Evolutionary conservation across 768 basidiomycete genomes (phyloP).

Genomic region (Suillus americanus): DNA sequence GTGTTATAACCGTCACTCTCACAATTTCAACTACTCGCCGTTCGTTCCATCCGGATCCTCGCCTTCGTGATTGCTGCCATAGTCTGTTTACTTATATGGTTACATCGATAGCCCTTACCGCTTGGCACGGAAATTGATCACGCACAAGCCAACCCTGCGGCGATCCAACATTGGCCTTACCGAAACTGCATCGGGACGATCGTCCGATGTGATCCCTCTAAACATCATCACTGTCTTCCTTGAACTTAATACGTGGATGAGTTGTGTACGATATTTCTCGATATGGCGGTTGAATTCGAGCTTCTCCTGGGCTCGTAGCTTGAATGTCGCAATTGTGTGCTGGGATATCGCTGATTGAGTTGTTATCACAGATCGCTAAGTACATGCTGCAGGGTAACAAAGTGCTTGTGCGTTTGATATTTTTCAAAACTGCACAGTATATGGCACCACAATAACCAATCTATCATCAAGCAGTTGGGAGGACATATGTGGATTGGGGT

Average conservation of each 20-base stretch:
- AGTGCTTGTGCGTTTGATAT: background rate
- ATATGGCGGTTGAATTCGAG: too few relatives aligned
- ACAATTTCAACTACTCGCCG: background rate
- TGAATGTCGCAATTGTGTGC: background rate
- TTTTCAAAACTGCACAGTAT: background rate
- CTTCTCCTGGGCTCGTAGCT: background rate
- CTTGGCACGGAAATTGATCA: background rate
- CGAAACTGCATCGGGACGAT: background rate
- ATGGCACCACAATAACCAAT: background rate
- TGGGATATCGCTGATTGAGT: background rate
- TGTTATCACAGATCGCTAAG: background rate
- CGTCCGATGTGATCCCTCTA: background rate
- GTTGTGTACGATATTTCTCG: background rate
- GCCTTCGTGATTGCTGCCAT: background rate
- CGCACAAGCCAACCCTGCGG: background rate
- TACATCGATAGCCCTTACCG: background rate
- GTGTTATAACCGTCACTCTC: background rate
- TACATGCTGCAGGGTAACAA: background rate
- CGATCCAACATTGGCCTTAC: background rate
- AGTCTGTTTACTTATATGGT: background rate
- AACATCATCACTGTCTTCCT: background rate
- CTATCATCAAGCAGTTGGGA: slow-evolving; percentile 19
- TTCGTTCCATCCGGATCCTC: background rate
- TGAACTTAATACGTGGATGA: background rate
- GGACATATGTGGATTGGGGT: slow-evolving; percentile 25